Conservation (phyloP, 2,329 filamentous ascomycete species). For the Canariomyces notabilis region DNA sequence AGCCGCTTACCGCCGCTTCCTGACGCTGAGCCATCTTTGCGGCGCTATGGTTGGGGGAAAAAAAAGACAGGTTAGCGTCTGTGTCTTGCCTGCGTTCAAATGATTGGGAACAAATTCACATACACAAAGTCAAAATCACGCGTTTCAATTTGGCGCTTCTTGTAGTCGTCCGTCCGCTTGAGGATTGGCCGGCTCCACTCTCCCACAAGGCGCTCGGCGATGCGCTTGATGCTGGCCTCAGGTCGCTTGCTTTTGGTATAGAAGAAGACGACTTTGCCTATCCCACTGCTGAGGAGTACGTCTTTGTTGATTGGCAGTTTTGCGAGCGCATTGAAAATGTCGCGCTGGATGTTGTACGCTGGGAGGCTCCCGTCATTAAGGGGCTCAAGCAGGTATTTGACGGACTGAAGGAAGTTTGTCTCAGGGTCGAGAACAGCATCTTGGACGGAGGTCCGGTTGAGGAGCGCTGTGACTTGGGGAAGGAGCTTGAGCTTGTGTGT, state of each 20-base stretch:
- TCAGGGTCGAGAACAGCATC: slow-evolving; percentile 87
- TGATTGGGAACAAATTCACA: no score
- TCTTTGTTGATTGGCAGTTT: slow-evolving; percentile 89
- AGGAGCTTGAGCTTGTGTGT: slow-evolving; percentile 91
- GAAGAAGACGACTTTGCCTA: slow-evolving; percentile 94
- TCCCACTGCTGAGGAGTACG: slow-evolving; percentile 79
- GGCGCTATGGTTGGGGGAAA: slow-evolving; percentile 35
- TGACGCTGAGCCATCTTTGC: slow-evolving; percentile 49
- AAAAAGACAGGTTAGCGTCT: neutral
- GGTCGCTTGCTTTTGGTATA: slow-evolving; percentile 94
- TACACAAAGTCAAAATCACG: slow-evolving; percentile 61
- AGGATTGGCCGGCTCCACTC: slow-evolving; percentile 96
- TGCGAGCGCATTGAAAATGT: slow-evolving; percentile 76
- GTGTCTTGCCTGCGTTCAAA: no score
- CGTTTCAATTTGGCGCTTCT: slow-evolving; percentile 67
- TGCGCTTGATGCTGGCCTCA: slow-evolving; percentile 83
- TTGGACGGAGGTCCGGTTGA: slow-evolving; percentile 85
- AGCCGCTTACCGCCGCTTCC: slow-evolving; percentile 35
- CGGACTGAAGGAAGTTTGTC: slow-evolving; percentile 87
- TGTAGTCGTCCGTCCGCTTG: slow-evolving; percentile 90
- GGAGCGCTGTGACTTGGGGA: slow-evolving; percentile 78
- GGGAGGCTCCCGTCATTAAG: slow-evolving; percentile 90
- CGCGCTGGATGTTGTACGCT: slow-evolving; percentile 94
- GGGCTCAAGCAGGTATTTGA: slow-evolving; percentile 96
- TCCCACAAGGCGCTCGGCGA: slow-evolving; percentile 84